Evolutionary conservation across 768 basidiomycete genomes (phyloP).

Genomic region (Russula sp.): DNA sequence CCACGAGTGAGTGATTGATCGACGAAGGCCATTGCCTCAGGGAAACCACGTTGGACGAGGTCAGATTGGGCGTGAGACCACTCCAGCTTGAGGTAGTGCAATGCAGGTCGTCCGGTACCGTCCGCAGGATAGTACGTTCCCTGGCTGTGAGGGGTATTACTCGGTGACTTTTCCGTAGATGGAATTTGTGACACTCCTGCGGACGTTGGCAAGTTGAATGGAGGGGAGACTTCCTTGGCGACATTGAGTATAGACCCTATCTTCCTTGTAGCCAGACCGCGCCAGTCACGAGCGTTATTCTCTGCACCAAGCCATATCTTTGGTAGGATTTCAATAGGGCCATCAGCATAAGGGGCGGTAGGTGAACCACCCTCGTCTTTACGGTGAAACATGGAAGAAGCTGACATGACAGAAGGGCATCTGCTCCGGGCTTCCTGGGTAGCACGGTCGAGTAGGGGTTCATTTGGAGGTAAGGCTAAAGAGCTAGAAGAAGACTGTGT

Average conservation of each 20-base stretch:
- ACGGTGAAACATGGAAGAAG: slow-evolving; percentile 57
- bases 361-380: slow-evolving; percentile 59
- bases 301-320: slow-evolving; percentile 89
- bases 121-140: slow-evolving; percentile 67
- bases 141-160: slow-evolving; percentile 46
- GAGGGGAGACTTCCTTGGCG: slow-evolving; percentile 83
- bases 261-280: slow-evolving; percentile 60
- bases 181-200: slow-evolving; percentile 51
- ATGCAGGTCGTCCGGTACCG: slow-evolving; percentile 65
- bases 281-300: slow-evolving; percentile 86
- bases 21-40: slow-evolving; percentile 74
- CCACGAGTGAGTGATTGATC: slow-evolving; percentile 72
- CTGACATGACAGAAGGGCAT: slow-evolving; percentile 68
- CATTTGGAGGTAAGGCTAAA: slow-evolving; percentile 41
- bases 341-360: slow-evolving; percentile 69
- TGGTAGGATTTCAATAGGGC: slow-evolving; percentile 82
- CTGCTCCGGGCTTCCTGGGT: slow-evolving; percentile 44
- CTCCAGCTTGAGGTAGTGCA: slow-evolving; percentile 85
- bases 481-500: slow-evolving; percentile 57
- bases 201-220: slow-evolving; percentile 50
- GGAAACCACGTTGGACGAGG: slow-evolving; percentile 75
- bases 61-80: slow-evolving; percentile 97
- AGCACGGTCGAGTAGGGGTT: slow-evolving; percentile 36
- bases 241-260: slow-evolving; percentile 87
- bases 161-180: slow-evolving; percentile 58